Base-by-base conservation (phyloP, 2,329 filamentous ascomycete genomes). In the Pseudovirgaria hyperparasitica region DNA sequence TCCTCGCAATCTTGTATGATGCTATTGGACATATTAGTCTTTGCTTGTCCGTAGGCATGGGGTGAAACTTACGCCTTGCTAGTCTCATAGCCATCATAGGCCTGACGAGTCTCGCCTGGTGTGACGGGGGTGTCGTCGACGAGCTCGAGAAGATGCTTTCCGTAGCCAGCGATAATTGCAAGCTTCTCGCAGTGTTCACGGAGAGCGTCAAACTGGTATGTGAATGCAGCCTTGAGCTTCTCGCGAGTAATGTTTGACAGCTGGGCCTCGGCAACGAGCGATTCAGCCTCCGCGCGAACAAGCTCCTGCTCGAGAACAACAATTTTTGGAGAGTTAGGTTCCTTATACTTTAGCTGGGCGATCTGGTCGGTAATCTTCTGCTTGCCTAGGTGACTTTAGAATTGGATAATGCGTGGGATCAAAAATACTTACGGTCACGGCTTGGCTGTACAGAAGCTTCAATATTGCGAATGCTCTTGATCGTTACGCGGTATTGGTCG, bases 1-100 rank as follows among this genome's bases (percentile, higher is more conserved):
- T 96, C 86, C 60, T 98, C 90, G 56, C 90, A 98, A 58, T 98
- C 90, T 62, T 98, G 90, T 48, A 98, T 96, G 58, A 98, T 96
- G 38, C 81, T 66, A 23, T 33, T 16, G 9, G 18, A 15, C 18
- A 23, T 25, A 31, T 53, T 32, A 51, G 43, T 16, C 21, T 18
- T 22, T 19, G 13, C 26, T 15, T 10, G 13, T 15, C 5, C 17
- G 14, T 23, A 9, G 6, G 16, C 5, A 7, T 13, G 5, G 13
- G 17, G n/a, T 7, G 9, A 12, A 21, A 56, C 58, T 33, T 57
- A 65, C 62, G 72, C 87, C 63, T 94, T 96, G 70, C 82, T 92
- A 36, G 86, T 86, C 56, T 98, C 90, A 53, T 98, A 98, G 36
- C 90, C 90, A 48, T 98, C 90, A 50, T 98, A 98, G 1, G 90